Conservation (phyloP, 2,329 filamentous ascomycete genomes). For the Xylaria arbuscula region DNA sequence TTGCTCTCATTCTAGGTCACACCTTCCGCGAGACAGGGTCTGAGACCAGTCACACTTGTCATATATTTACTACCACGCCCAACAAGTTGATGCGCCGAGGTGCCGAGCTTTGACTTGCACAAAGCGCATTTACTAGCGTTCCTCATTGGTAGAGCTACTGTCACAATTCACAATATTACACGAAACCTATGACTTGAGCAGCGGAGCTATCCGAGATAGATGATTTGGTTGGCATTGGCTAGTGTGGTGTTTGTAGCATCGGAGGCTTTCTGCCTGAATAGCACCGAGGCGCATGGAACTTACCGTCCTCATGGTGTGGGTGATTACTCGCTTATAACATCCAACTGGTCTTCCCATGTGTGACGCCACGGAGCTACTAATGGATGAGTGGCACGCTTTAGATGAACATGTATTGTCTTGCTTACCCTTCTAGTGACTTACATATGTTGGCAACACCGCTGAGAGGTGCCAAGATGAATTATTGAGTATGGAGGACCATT, state of each 20-base stretch:
- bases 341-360: conserved; percentile 2
- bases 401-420: no score
- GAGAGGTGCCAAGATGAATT: conserved; percentile 13
- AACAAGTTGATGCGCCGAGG: no score
- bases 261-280: conserved; percentile 33
- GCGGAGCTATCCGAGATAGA: conserved; percentile 29
- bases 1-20: neutral
- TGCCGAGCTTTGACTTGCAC: no score
- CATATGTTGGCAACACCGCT: neutral
- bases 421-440: no score
- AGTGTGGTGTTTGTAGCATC: conserved; percentile 7
- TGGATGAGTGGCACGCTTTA: no score
- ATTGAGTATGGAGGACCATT: neutral
- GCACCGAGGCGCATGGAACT: conserved; percentile 12
- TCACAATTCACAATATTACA: neutral
- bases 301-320: conserved; percentile 5
- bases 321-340: neutral
- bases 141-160: neutral
- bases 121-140: no score
- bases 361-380: no score
- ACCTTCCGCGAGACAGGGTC: no score
- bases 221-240: conserved; percentile 13
- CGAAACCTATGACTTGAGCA: neutral
- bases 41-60: no score
- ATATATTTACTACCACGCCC: no score